These are phyloP conservation scores for Chrysophaeum taylorii DNA, from an alignment of 352 stramenopile species.

Conservation along the genomic window DNA sequence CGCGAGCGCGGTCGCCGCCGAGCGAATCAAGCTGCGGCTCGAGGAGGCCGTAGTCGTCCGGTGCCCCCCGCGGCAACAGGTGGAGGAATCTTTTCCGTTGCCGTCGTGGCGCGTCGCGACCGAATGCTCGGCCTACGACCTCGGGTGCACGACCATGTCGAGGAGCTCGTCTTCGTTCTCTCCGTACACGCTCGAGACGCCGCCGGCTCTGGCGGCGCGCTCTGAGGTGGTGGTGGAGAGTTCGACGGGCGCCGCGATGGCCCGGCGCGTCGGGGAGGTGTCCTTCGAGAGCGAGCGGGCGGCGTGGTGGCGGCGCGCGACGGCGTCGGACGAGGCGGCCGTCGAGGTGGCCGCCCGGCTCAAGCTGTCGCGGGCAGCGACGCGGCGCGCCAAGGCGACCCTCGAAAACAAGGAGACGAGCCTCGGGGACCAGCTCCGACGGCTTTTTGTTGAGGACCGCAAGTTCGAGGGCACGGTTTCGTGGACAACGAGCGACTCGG, in stretches of 20 bases:
- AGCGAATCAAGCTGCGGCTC: too few relatives aligned
- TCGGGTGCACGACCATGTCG: not conserved
- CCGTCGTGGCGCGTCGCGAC: not conserved
- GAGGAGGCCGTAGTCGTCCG: too few relatives aligned
- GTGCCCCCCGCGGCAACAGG: too few relatives aligned
- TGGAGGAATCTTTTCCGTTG: too few relatives aligned
- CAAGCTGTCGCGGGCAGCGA: not conserved
- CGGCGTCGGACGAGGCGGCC: not conserved
- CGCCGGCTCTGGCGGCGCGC: not conserved
- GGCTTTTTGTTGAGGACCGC: not conserved
- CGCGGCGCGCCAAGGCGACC: not conserved
- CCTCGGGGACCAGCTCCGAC: not conserved
- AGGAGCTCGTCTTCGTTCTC: not conserved
- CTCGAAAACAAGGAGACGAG: not conserved
- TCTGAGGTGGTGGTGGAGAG: not conserved
- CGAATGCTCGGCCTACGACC: not conserved
- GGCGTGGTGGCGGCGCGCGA: not conserved
- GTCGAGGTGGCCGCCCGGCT: not conserved
- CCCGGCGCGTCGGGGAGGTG: not conserved
- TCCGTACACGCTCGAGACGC: not conserved
- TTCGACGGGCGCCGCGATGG: not conserved
- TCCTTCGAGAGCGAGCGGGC: not conserved
- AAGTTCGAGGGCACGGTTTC: not conserved
- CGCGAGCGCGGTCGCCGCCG: too few relatives aligned
- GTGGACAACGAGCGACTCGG: slow-evolving; percentile 34